These are phyloP conservation scores for Exobasidium cylindrosporum DNA, from an alignment of 1,284 basidiomycete genomes.

Conservation along the genomic window DNA sequence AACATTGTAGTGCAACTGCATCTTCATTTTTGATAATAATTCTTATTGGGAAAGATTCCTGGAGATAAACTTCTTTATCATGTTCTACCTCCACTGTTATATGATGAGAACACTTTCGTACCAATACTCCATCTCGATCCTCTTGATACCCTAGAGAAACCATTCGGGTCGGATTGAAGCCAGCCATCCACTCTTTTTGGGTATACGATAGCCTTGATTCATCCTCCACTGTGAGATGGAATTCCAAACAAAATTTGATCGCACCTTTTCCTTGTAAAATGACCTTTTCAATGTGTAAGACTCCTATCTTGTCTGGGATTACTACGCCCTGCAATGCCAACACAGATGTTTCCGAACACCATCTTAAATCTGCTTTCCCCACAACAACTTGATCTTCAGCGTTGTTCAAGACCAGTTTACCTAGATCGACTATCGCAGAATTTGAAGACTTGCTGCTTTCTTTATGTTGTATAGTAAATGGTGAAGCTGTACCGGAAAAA, in stretches of 20 bases:
- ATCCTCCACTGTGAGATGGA: neutral
- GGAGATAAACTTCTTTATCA: slow-evolving; percentile 9
- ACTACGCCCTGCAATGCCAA: neutral
- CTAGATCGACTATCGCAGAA: neutral
- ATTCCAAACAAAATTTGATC: neutral
- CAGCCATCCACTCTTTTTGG: neutral
- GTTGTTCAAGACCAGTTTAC: neutral
- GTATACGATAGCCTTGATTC: neutral
- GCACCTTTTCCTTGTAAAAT: neutral
- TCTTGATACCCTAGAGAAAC: slow-evolving; percentile 4
- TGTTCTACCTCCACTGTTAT: slow-evolving; percentile 10
- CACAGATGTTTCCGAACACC: neutral
- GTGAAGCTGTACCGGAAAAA: neutral
- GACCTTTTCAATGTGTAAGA: neutral
- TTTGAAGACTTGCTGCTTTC: neutral
- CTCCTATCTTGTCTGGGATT: neutral
- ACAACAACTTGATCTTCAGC: neutral
- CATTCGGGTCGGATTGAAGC: neutral
- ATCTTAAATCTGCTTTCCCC: slow-evolving; percentile 1
- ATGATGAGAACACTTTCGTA: slow-evolving; percentile 8
- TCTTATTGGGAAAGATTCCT: slow-evolving; percentile 9
- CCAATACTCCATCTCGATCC: neutral
- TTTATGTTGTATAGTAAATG: neutral
- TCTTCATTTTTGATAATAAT: slow-evolving; percentile 13
- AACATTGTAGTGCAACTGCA: neutral